Conservation (phyloP, 768 basidiomycete species). For the Hypsizygus marmoreus region DNA sequence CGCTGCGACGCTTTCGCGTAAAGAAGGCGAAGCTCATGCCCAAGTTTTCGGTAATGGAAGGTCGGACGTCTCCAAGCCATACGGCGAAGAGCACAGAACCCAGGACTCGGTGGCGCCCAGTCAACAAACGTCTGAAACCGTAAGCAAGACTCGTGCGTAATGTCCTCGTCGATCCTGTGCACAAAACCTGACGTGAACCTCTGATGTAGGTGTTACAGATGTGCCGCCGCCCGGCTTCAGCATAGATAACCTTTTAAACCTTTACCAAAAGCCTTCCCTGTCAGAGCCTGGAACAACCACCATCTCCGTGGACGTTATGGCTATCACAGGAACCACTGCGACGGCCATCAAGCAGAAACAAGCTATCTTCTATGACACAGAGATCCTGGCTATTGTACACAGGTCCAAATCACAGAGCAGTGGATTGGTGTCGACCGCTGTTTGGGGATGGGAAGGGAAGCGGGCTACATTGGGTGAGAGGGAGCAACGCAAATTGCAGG, state of each 20-base stretch:
- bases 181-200: neutral
- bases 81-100: slow-evolving; percentile 1
- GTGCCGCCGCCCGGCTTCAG: slow-evolving; percentile 50
- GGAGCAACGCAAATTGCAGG: slow-evolving; percentile 68
- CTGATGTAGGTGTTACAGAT: slow-evolving; percentile 38
- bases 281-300: slow-evolving; percentile 41
- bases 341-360: slow-evolving; percentile 44
- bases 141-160: neutral
- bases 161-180: neutral
- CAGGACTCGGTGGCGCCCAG: slow-evolving; percentile 3
- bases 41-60: neutral
- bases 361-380: slow-evolving; percentile 72
- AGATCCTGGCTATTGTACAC: slow-evolving; percentile 68
- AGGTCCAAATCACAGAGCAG: slow-evolving; percentile 65
- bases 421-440: slow-evolving; percentile 65
- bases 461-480: slow-evolving; percentile 51
- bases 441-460: slow-evolving; percentile 80
- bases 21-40: slow-evolving; percentile 9
- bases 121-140: neutral
- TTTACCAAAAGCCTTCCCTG: slow-evolving; percentile 16
- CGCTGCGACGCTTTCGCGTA: slow-evolving; percentile 50
- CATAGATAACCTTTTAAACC: slow-evolving; percentile 45
- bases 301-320: slow-evolving; percentile 76
- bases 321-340: slow-evolving; percentile 53
- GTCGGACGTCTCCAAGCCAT: neutral